Conservation (phyloP, 208 protist species). For the Leishmania mexicana region DNA sequence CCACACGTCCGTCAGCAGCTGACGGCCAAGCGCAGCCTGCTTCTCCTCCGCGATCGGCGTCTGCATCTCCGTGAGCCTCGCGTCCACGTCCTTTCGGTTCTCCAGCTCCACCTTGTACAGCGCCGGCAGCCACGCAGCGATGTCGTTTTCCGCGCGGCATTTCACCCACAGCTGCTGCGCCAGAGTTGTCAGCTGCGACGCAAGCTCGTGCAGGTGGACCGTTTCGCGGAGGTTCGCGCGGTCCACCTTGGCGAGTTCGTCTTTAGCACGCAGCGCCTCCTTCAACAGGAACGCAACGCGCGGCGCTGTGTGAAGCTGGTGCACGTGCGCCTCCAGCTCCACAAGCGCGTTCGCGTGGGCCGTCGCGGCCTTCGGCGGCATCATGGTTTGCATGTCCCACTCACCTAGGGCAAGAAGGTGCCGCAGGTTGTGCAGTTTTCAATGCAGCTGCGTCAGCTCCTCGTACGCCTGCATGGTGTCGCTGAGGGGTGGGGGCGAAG, state of each 20-base stretch:
- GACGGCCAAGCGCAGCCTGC: conserved; percentile 41
- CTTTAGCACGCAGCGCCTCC: neutral
- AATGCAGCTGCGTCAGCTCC: neutral
- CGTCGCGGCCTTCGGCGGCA: neutral
- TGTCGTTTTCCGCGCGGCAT: neutral
- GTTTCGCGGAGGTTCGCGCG: neutral
- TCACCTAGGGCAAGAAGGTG: neutral
- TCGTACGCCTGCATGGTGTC: neutral
- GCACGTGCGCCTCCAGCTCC: neutral
- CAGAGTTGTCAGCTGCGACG: conserved; percentile 1
- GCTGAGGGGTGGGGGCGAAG: neutral
- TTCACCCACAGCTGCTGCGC: conserved; percentile 2
- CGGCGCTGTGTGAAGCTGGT: neutral
- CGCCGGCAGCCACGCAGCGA: conserved; percentile 34
- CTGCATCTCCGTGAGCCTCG: neutral
- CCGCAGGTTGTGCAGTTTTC: neutral
- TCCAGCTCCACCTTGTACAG: conserved; percentile 57
- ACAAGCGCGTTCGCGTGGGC: neutral
- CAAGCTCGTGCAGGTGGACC: neutral
- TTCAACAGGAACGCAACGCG: conserved; percentile 1
- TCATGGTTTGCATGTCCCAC: neutral
- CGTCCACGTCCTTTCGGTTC: conserved; percentile 28
- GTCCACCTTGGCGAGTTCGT: neutral
- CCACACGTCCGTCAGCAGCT: conserved; percentile 45
- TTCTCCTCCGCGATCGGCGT: conserved; percentile 33